These are phyloP conservation scores for Phytophthora hibernalis DNA, from an alignment of 352 stramenopile genomes.

Conservation along the genomic window DNA sequence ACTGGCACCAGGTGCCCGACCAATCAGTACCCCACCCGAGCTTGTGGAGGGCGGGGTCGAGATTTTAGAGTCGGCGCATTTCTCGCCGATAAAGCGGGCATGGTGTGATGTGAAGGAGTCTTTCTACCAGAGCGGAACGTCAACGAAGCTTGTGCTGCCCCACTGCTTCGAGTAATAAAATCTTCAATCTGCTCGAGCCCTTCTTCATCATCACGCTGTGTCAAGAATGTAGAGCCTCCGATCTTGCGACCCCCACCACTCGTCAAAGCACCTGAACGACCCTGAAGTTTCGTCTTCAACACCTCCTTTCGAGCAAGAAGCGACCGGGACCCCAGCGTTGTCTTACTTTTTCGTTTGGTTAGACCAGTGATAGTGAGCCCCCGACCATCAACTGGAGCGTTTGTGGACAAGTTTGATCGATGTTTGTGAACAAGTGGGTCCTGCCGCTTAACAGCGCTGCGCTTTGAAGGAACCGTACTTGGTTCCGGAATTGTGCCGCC, in stretches of 20 bases:
- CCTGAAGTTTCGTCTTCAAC: conserved; percentile 52
- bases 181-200: conserved; percentile 27
- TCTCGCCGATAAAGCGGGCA: conserved; percentile 9
- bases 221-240: conserved; percentile 50
- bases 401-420: conserved; percentile 13
- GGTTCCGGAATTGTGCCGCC: conserved; percentile 4
- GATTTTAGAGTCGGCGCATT: conserved; percentile 5
- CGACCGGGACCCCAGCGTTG: conserved; percentile 6
- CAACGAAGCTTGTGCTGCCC: conserved; percentile 13
- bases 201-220: conserved; percentile 52
- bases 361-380: neutral
- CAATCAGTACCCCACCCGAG: neutral
- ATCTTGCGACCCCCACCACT: conserved; percentile 14
- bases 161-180: conserved; percentile 27
- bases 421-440: conserved; percentile 31
- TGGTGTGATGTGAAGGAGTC: neutral
- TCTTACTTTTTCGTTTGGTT: conserved; percentile 20
- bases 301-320: conserved; percentile 46
- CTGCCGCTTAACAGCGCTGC: conserved; percentile 12
- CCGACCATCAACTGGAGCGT: neutral
- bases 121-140: conserved; percentile 26
- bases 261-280: conserved; percentile 4
- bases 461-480: conserved; percentile 1
- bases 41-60: conserved; percentile 17
- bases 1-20: neutral